Evolutionary conservation across 1,284 basidiomycete species (phyloP), one percentile per base, ranked within the genome.

Genomic region (Cutaneotrichosporon arboriforme): DNA sequence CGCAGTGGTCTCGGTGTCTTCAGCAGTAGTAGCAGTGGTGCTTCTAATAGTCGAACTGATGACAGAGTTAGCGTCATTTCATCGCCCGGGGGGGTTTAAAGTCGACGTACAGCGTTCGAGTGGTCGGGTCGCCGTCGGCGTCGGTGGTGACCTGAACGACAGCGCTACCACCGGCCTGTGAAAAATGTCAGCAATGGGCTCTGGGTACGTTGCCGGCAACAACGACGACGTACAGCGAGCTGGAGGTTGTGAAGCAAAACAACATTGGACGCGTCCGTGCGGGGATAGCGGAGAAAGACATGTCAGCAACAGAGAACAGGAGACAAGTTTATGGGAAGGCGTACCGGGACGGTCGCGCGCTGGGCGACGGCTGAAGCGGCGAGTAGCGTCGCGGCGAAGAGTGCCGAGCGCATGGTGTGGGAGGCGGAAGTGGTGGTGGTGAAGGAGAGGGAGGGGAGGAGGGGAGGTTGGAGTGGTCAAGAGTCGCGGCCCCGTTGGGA

Each of bases 141-240:
- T 68, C 62, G 37, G 68, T 72, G 15, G 56, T 49, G 31, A 55
- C 38, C 14, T 60, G 61, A 10, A 66, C 26, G 48, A 70, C 62
- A 3, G 67, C 37, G 13, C 62, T 67, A 47, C 69, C 58, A 26
- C 69, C 69, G 43, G 64, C 54, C 67, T 66, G 17, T 12, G 15
- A 18, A 31, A 5, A 31, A 10, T 31, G 33, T 45, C 43, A 45
- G 43, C 43, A 18, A n/a, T 10, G 10, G 10, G 26, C 10, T 31
- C 26, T 31, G 7, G 26, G 10, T n/a, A n/a, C n/a, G n/a, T 5
- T 31, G 26, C 26, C 10, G 26, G 26, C 26, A 5, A 31, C 26
- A 31, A 10, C 26, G 10, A 31, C n/a, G 26, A 31, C 26, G 5
- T 31, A 31, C 26, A 7, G 7, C 26, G 26, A 31, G 26, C 26